phyloP scores from a whole-genome alignment of 192 early-diverging fungal genomes.

The Entomortierella parvispora region DNA sequence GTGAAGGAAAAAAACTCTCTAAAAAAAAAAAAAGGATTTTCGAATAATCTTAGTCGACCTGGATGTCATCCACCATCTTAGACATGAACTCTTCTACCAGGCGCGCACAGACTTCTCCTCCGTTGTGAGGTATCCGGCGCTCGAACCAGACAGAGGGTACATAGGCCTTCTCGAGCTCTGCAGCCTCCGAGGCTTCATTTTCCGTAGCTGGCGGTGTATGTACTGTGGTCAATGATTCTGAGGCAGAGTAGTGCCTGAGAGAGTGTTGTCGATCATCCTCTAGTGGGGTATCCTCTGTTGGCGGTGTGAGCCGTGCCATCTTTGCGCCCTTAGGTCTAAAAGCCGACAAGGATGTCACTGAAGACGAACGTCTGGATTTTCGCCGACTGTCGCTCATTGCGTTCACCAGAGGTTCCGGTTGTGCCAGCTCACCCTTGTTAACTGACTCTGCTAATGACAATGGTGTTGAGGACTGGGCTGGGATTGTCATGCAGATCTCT shows the following conservation, averaged over 20 bases:
- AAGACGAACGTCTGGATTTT: slow-evolving; percentile 13
- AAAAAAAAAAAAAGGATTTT: no score
- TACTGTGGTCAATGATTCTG: no score
- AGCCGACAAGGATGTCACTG: slow-evolving; percentile 30
- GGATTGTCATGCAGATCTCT: neutral
- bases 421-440: neutral
- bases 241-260: no score
- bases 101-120: slow-evolving; percentile 37
- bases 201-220: no score
- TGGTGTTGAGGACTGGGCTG: neutral
- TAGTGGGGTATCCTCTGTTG: neutral
- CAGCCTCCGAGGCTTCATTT: neutral
- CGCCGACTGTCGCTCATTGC: neutral
- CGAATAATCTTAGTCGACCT: neutral
- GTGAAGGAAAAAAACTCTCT: no score
- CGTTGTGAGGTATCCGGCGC: slow-evolving; percentile 35
- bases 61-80: slow-evolving; percentile 5
- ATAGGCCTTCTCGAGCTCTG: neutral
- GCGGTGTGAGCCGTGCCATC: slow-evolving; percentile 23
- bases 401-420: neutral
- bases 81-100: slow-evolving; percentile 44
- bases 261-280: no score
- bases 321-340: slow-evolving; percentile 18
- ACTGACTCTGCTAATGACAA: slow-evolving; percentile 2
- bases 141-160: slow-evolving; percentile 33